A percentile compares a stretch with the other conserved stretches of the same genome.
Evolutionary conservation across 768 basidiomycete genomes (phyloP).

Genomic region (Fomitopsis serialis): DNA sequence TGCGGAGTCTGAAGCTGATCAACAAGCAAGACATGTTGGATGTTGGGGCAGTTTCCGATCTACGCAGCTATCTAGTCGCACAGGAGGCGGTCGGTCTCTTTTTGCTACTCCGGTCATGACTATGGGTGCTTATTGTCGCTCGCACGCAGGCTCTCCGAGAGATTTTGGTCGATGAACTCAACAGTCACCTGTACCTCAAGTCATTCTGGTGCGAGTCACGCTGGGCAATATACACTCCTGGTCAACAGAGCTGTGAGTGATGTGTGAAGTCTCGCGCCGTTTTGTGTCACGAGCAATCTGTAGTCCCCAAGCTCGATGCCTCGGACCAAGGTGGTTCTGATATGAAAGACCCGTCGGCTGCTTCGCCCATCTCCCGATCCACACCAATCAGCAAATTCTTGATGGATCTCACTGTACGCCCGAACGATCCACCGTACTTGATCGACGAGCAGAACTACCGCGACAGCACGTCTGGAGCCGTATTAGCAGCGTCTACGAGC

Average conservation of each 20-base stretch:
- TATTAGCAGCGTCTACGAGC: slow-evolving; percentile 10
- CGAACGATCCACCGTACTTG: slow-evolving; percentile 77
- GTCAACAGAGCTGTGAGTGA: slow-evolving; percentile 69
- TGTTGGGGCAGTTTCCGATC: slow-evolving; percentile 89
- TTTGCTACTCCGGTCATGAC: no score
- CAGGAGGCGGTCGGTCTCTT: slow-evolving; percentile 75
- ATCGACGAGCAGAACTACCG: slow-evolving; percentile 38
- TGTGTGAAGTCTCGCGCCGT: background rate
- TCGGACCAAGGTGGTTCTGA: slow-evolving; percentile 39
- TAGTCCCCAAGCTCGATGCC: slow-evolving; percentile 65
- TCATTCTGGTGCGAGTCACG: slow-evolving; percentile 93
- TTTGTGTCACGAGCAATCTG: background rate
- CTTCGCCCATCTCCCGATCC: slow-evolving; percentile 35
- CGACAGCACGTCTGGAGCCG: slow-evolving; percentile 14
- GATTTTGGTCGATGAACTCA: slow-evolving; percentile 91
- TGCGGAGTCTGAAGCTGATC: slow-evolving; percentile 84
- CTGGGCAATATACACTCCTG: slow-evolving; percentile 80
- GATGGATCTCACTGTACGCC: slow-evolving; percentile 56
- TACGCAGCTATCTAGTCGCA: slow-evolving; percentile 74
- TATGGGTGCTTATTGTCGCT: no score
- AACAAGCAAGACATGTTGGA: slow-evolving; percentile 91
- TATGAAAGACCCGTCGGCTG: slow-evolving; percentile 23
- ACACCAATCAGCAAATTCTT: slow-evolving; percentile 60
- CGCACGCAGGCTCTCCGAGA: slow-evolving; percentile 90
- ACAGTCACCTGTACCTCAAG: slow-evolving; percentile 95